phyloP scores from a whole-genome alignment of 345 rosid species.

The Eucalyptus shirleyi region DNA sequence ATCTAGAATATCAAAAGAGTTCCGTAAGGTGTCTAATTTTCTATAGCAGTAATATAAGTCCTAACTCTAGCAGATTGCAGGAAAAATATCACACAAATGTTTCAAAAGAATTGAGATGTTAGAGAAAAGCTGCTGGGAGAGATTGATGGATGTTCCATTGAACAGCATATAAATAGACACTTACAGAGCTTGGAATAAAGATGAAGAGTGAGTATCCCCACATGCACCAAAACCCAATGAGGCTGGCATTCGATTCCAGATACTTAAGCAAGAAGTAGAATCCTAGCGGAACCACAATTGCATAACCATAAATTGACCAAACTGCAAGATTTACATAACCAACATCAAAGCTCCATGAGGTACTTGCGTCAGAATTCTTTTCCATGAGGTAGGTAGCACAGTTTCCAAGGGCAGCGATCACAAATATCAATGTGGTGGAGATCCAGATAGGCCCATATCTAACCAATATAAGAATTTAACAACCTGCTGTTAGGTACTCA shows the following conservation, averaged over 20 bases:
- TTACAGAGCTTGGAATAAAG: conserved; percentile 63
- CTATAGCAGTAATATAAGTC: not conserved
- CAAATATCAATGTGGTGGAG: conserved; percentile 79
- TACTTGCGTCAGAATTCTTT: conserved; percentile 24
- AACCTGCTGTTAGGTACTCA: not conserved
- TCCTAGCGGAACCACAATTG: conserved; percentile 66
- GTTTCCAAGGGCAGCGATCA: conserved; percentile 75
- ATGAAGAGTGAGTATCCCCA: conserved; percentile 95
- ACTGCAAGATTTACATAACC: conserved; percentile 67
- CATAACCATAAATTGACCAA: conserved; percentile 54
- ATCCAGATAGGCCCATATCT: conserved; percentile 95
- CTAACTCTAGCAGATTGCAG: not conserved
- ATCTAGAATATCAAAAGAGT: not conserved
- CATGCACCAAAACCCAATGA: conserved; percentile 82
- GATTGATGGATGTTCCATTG: not conserved
- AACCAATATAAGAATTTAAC: not conserved
- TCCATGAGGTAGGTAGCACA: conserved; percentile 78
- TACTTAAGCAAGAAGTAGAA: conserved; percentile 77
- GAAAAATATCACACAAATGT: not conserved
- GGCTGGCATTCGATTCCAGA: conserved; percentile 76
- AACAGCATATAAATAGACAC: conserved; percentile 1
- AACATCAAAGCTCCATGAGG: conserved; percentile 86
- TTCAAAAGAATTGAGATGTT: not conserved
- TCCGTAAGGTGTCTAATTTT: not conserved
- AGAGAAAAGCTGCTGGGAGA: not conserved